A percentile compares a stretch with the other conserved stretches of the same genome.
Conservation (phyloP, 2,329 filamentous ascomycete genomes). For the Xylariaceae sp. region DNA sequence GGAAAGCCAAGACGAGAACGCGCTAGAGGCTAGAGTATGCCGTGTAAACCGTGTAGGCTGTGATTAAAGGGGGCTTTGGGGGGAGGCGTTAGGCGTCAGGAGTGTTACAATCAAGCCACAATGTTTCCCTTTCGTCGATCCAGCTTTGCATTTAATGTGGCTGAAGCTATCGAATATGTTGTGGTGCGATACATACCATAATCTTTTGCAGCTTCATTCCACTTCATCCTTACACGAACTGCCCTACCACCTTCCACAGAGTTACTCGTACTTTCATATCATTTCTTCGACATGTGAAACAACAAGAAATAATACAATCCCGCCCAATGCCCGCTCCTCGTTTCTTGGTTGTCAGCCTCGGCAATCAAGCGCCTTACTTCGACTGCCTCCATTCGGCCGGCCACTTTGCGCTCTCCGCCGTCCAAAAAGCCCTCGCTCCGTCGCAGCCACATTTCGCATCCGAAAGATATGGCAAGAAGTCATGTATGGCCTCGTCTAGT, state of each 20-base stretch:
- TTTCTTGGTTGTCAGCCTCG: conserved; percentile 84
- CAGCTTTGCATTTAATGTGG: not conserved
- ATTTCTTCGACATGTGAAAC: not conserved
- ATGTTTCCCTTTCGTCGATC: not conserved
- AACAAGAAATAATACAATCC: not conserved
- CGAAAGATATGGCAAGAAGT: conserved; percentile 54
- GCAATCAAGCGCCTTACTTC: conserved; percentile 78
- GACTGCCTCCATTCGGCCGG: conserved; percentile 87
- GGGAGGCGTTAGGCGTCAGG: too few species aligned
- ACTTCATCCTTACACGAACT: too few species aligned
- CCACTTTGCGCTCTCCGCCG: conserved; percentile 72
- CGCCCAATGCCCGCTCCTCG: conserved; percentile 43
- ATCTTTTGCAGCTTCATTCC: not conserved
- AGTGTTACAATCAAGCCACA: not conserved
- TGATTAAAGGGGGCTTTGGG: too few species aligned
- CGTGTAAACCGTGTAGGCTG: not conserved
- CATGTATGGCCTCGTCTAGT: conserved; percentile 55
- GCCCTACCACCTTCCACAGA: not conserved
- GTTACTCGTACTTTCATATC: not conserved
- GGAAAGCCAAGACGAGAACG: conserved; percentile 11
- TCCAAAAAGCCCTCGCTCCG: conserved; percentile 57
- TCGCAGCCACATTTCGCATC: conserved; percentile 56
- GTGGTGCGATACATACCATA: not conserved
- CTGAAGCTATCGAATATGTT: not conserved
- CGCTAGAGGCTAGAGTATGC: not conserved